A percentile compares a stretch with the other conserved stretches of the same genome.
phyloP scores from a whole-genome alignment of 2,329 filamentous ascomycete genomes.

The Aspergillus amoenus region DNA sequence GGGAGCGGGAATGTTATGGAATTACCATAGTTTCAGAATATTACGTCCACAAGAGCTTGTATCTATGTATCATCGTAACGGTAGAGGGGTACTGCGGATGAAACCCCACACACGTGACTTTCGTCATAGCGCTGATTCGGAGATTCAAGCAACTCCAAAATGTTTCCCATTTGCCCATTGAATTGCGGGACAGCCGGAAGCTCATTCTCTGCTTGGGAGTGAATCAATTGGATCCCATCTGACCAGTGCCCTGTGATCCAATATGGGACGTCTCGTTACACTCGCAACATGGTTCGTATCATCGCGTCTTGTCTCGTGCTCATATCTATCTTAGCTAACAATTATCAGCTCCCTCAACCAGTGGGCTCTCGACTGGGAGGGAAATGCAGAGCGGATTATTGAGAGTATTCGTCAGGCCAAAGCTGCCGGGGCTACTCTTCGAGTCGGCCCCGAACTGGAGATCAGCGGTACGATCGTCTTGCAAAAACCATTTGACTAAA shows the following conservation, averaged over 20 bases:
- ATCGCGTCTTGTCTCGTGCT: not conserved
- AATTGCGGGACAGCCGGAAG: not conserved
- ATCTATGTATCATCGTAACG: slow-evolving; percentile 14
- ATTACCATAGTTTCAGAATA: slow-evolving; percentile 2
- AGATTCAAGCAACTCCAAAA: slow-evolving; percentile 14
- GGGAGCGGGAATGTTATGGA: not conserved
- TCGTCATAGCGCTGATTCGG: slow-evolving; percentile 16
- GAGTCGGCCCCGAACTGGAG: slow-evolving; percentile 58
- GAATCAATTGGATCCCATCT: not conserved
- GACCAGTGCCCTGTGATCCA: slow-evolving; percentile 5
- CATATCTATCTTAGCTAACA: slow-evolving; percentile 10
- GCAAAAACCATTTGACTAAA: not conserved
- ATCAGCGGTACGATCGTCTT: slow-evolving; percentile 46
- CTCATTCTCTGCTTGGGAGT: not conserved
- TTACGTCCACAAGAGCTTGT: too few relatives aligned
- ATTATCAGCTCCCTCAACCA: slow-evolving; percentile 42
- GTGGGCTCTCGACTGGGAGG: slow-evolving; percentile 61
- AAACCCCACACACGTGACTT: slow-evolving; percentile 30
- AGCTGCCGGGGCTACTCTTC: slow-evolving; percentile 59
- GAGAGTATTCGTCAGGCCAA: slow-evolving; percentile 63
- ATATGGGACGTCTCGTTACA: slow-evolving; percentile 42
- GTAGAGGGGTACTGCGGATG: slow-evolving; percentile 14
- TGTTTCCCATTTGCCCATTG: not conserved
- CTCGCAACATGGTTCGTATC: slow-evolving; percentile 45
- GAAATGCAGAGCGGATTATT: slow-evolving; percentile 63